Percentiles rank a stretch among this genome's conserved stretches.
Evolutionary conservation across 345 rosid species (phyloP).

Genomic region (Lepidium sativum): DNA sequence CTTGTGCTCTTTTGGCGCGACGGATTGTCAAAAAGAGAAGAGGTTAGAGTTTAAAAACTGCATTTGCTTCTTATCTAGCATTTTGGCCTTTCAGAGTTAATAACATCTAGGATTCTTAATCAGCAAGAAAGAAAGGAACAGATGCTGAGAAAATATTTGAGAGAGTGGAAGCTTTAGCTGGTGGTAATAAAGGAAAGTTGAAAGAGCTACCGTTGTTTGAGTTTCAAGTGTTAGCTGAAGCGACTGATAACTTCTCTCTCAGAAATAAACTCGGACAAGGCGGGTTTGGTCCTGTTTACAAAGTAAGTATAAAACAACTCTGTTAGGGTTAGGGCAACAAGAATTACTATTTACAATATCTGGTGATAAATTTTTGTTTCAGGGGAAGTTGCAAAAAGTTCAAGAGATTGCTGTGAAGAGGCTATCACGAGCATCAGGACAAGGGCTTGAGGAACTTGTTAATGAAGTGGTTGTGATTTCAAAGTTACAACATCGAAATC

Average conservation of each 20-base stretch:
- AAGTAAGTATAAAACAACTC: not conserved
- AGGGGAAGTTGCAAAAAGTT: constrained; percentile 46
- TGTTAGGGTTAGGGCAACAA: not conserved
- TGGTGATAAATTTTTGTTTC: not conserved
- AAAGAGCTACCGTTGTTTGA: constrained; percentile 32
- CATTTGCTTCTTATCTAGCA: not conserved
- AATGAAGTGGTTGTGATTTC: constrained; percentile 56
- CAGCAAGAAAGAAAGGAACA: constrained; percentile 17
- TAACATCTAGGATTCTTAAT: not conserved
- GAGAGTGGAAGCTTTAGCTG: constrained; percentile 31
- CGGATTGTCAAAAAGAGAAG: constrained; percentile 7
- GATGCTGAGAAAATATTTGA: constrained; percentile 19
- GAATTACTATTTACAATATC: not conserved
- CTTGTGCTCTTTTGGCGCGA: constrained; percentile 16
- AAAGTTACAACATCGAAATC: constrained; percentile 56
- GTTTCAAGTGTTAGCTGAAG: constrained; percentile 37
- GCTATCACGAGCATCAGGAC: constrained; percentile 44
- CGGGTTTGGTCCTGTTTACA: constrained; percentile 44
- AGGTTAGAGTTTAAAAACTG: constrained; percentile 10
- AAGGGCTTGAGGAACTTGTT: constrained; percentile 51
- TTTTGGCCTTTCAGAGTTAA: not conserved
- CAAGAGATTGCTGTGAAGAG: constrained; percentile 53
- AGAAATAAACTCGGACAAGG: constrained; percentile 44
- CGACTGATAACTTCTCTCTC: constrained; percentile 29
- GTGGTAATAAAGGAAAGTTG: constrained; percentile 25